Evolutionary conservation across 805 yeast genomes (phyloP).

Genomic region (Starmerella apicola): DNA sequence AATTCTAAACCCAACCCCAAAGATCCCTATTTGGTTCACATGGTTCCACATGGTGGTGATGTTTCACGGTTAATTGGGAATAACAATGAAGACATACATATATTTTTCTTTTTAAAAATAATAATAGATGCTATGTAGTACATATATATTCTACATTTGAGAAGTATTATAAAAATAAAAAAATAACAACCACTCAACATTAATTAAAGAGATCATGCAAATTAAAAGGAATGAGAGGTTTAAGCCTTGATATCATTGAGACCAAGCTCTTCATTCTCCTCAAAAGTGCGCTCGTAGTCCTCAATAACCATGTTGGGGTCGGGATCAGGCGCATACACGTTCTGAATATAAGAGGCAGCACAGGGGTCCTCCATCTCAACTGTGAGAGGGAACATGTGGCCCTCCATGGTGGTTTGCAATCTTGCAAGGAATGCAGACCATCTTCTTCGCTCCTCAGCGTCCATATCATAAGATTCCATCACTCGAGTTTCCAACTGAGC

Average conservation of each 20-base stretch:
- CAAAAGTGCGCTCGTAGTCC: constrained; percentile 77
- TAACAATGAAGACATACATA: no score
- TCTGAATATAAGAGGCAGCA: constrained; percentile 90
- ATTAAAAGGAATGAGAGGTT: no score
- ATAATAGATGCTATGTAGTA: no score
- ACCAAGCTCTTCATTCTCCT: constrained; percentile 89
- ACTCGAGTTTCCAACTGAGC: constrained; percentile 83
- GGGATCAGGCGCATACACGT: constrained; percentile 95
- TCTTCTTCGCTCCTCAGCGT: constrained; percentile 54
- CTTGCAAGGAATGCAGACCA: constrained; percentile 72
- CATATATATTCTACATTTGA: no score
- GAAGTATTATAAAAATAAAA: no score
- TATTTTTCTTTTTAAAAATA: no score
- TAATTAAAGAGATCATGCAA: neutral
- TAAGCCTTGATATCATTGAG: constrained; percentile 35
- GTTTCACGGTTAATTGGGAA: no score
- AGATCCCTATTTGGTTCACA: no score
- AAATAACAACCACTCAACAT: no score
- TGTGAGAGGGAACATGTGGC: constrained; percentile 63
- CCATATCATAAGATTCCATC: constrained; percentile 84
- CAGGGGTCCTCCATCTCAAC: constrained; percentile 86
- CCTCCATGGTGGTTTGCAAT: constrained; percentile 67
- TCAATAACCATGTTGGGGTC: constrained; percentile 93
- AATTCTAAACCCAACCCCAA: no score
- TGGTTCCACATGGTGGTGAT: no score